Evolutionary conservation across 179 eudicot species (phyloP), one percentile per base, ranked within the genome.

Genomic region (Beta lomatogona): DNA sequence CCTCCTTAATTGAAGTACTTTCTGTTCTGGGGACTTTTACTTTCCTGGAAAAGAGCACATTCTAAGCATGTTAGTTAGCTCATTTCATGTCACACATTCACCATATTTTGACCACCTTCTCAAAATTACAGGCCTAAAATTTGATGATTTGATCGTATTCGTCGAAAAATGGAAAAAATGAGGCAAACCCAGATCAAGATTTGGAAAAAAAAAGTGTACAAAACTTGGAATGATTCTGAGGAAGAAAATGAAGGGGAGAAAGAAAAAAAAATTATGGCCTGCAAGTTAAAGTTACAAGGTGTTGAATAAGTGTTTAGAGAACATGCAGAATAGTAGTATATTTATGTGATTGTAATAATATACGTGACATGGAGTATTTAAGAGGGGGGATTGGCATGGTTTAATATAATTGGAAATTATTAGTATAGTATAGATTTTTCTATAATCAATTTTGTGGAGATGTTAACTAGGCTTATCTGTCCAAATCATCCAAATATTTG

Each of bases 21-120:
- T 74, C 71, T 66, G 74, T 66, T 61, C 57, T 79, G 80, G 59
- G 78, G 75, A 72, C 86, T 83, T 80, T 77, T 84, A 78, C 80
- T 86, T 87, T 87, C 80, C 88, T 76, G 88, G 79, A 81, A 85
- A 74, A 80, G 81, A 60, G 18, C 53, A 63, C 79, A 80, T 71
- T 84, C 84, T 78, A 66, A 55, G 80, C 79, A 80, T 80, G 82
- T 63, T 55, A 28, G 46, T 31, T 61, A 71, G 63, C 84, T 82
- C 77, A 75, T 74, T 61, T 76, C 59, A 68, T 74, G 72, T 57
- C 55, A 73, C 59, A 46, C 45, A 53, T 55, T 73, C 64, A 68
- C 21, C 77, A 79, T 76, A 2, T 52, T 53, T 73, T 72, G 77
- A 71, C 65, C 76, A 63, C 71, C 45, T 28, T 53, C 53, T 19